A percentile compares a stretch with the other conserved stretches of the same genome.
These are phyloP conservation scores for Gossypium stocksii DNA, from an alignment of 345 rosid genomes.

Conservation along the genomic window DNA sequence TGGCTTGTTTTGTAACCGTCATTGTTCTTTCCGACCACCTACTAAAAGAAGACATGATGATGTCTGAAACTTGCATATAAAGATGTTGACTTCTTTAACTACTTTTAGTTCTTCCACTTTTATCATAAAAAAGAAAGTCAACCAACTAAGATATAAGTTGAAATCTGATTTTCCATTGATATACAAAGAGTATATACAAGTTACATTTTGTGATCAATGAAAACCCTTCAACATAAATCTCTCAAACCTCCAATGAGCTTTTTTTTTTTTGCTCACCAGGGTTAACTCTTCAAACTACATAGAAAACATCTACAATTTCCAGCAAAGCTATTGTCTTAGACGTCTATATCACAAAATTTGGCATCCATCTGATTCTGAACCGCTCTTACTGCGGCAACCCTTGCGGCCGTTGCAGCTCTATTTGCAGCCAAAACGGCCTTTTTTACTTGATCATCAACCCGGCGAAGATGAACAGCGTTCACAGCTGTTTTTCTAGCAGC, in stretches of 20 bases:
- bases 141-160: background rate
- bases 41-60: background rate
- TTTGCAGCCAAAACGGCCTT: constrained; percentile 66
- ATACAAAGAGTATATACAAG: constrained; percentile 41
- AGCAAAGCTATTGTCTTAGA: constrained; percentile 20
- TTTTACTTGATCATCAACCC: constrained; percentile 77
- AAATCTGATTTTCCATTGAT: constrained; percentile 36
- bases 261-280: constrained; percentile 30
- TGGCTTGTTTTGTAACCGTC: background rate
- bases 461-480: constrained; percentile 45
- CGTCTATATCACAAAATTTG: constrained; percentile 70
- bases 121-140: background rate
- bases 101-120: too few relatives aligned
- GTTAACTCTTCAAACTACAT: constrained; percentile 23
- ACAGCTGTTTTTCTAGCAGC: constrained; percentile 75
- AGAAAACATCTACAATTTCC: constrained; percentile 27
- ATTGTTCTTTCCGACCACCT: background rate
- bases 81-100: background rate
- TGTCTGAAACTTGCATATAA: background rate
- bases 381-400: constrained; percentile 93
- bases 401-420: constrained; percentile 85
- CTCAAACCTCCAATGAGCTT: constrained; percentile 47
- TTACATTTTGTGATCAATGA: constrained; percentile 30
- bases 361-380: constrained; percentile 88
- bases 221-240: constrained; percentile 21